Evolutionary conservation across 345 rosid species (phyloP).

Genomic region (Salix brachista): DNA sequence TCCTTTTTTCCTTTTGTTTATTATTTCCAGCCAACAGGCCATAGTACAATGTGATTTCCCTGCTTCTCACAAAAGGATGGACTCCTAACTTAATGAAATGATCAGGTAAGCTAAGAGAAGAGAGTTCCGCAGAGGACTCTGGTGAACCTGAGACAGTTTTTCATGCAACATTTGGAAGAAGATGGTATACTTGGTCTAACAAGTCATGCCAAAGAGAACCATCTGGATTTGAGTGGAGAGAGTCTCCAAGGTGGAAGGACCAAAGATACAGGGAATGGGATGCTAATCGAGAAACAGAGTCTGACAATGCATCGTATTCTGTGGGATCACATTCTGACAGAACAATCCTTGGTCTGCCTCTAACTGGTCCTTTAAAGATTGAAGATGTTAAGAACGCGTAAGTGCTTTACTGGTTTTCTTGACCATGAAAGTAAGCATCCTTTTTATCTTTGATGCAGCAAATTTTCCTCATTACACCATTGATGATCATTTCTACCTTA

Average conservation of each 20-base stretch:
- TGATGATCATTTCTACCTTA: background rate
- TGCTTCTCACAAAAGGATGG: too few species aligned
- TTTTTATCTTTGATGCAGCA: background rate
- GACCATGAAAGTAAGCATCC: conserved; percentile 1
- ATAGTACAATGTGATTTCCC: too few species aligned
- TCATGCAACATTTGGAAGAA: conserved; percentile 46
- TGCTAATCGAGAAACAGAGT: conserved; percentile 32
- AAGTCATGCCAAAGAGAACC: conserved; percentile 27
- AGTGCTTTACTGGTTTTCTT: conserved; percentile 16
- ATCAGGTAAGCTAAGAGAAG: conserved; percentile 44
- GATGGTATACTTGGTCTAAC: conserved; percentile 50
- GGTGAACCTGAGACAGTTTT: conserved; percentile 40
- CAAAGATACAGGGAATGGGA: conserved; percentile 40
- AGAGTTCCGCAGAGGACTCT: conserved; percentile 34
- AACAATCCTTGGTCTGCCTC: conserved; percentile 59
- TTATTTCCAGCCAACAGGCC: background rate
- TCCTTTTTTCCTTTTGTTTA: conserved; percentile 1
- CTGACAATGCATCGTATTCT: conserved; percentile 33
- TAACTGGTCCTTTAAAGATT: conserved; percentile 52
- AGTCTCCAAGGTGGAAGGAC: conserved; percentile 40
- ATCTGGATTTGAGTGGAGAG: conserved; percentile 64
- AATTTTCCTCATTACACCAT: too few species aligned
- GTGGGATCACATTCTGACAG: conserved; percentile 64
- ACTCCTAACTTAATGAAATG: background rate
- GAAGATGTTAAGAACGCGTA: conserved; percentile 85